Evolutionary conservation across 306 rosid species (phyloP).

Genomic region (Erythrophleum fordii): DNA sequence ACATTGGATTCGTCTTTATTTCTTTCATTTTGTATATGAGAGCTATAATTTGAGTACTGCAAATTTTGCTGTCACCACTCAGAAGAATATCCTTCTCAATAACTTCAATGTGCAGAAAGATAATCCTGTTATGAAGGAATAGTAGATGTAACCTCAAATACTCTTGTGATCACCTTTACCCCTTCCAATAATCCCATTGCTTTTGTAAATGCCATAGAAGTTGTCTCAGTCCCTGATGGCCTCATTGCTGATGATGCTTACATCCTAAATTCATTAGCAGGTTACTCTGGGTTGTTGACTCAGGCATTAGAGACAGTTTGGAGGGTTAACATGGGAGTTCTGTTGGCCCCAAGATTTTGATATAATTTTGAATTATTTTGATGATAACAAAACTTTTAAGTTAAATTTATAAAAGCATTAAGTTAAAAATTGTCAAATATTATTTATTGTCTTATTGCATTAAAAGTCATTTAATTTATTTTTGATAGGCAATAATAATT

Average conservation of each 20-base stretch:
- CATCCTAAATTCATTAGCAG: too few species aligned
- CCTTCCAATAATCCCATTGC: conserved; percentile 65
- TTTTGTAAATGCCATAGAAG: conserved; percentile 82
- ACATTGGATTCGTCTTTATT: conserved; percentile 93
- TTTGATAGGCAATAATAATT: too few species aligned
- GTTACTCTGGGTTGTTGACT: too few species aligned
- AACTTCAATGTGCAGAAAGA: conserved; percentile 41
- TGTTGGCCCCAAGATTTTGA: too few species aligned
- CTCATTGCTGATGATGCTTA: conserved; percentile 64
- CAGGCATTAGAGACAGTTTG: too few species aligned
- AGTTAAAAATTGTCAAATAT: too few species aligned
- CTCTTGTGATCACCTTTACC: conserved; percentile 58
- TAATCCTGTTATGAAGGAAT: conserved; percentile 58
- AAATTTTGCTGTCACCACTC: conserved; percentile 61
- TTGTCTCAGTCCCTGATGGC: conserved; percentile 71
- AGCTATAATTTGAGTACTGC: conserved; percentile 59
- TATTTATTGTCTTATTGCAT: too few species aligned
- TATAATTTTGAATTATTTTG: too few species aligned
- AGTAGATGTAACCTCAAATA: conserved; percentile 53
- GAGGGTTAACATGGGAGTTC: too few species aligned
- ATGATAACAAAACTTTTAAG: too few species aligned
- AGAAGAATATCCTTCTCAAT: conserved; percentile 53
- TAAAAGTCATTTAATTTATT: too few species aligned
- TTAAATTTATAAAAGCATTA: too few species aligned
- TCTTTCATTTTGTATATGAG: conserved; percentile 60